Evolutionary conservation across 2,329 filamentous ascomycete species (phyloP), one percentile per base, ranked within the genome.

Genomic region (Tympanopsis confertula): DNA sequence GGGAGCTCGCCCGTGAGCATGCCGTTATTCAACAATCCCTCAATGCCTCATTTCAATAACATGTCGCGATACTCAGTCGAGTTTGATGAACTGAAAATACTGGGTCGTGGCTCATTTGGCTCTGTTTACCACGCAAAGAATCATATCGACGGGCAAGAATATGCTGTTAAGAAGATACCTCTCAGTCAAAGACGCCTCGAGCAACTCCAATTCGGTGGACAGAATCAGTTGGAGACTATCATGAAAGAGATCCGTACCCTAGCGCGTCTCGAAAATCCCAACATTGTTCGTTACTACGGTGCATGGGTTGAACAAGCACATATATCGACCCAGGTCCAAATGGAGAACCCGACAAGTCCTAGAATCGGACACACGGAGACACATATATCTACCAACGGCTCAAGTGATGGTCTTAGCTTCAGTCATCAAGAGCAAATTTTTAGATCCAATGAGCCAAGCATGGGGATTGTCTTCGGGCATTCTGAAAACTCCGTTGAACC

Each of bases 251-350:
- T 54, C 4, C 47, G 54, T 38, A 51, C 52, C 5, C 43, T 56
- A 36, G 53, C 53, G 5, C 47, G 44, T 20, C 44, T 56, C 13
- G 52, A 55, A 35, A 52, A 56, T 36, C 48, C 51, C 12, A 56
- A 56, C 33, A 48, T 56, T 35, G 52, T 56, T 13, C 46, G 53
- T 1, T 56, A 56, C 37, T 50, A 56, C 35, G 48, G 47, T 17
- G 52, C 53, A 1, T 55, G 52, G 52, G 47, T 54, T 39, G 53
- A 56, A 35, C 46, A 52, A 35, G 47, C 50, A n/a, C 48, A 49
- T 4, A 38, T 41, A 17, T 13, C 28, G 3, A 22, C 39, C 13
- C 13, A 17, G 20, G 12, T 20, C 14, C 15, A 10, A 7, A 7
- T 15, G 30, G 7, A 7, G 10, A 33, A 33, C 15, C n/a, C n/a